Percentiles rank a stretch among this genome's conserved stretches.
Conservation (phyloP, 257 asterid species). For the Ballota nigra region DNA sequence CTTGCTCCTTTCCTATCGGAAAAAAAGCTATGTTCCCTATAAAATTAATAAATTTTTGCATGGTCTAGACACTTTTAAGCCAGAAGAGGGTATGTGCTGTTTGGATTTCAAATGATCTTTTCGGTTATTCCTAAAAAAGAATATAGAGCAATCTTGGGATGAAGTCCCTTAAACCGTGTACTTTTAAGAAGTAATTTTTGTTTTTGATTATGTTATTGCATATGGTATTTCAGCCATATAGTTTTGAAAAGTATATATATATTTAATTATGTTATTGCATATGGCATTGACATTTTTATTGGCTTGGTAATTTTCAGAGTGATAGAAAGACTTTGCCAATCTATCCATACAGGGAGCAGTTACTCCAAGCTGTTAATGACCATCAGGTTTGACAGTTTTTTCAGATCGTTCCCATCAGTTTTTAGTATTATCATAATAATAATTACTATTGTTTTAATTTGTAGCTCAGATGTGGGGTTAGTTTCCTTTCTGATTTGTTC, state of each 20-base stretch:
- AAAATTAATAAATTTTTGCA: not conserved
- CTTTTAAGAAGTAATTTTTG: not conserved
- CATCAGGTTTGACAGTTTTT: conserved; percentile 59
- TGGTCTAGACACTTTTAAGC: not conserved
- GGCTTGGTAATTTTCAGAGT: conserved; percentile 38
- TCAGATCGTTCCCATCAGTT: not conserved
- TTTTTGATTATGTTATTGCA: conserved; percentile 1
- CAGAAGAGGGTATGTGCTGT: not conserved
- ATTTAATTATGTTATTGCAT: not conserved
- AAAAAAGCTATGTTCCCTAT: not conserved
- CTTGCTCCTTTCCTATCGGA: not conserved
- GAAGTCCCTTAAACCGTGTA: not conserved
- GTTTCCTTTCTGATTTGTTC: not conserved
- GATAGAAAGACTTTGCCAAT: conserved; percentile 89
- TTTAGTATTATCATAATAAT: not conserved
- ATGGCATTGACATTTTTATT: conserved; percentile 21
- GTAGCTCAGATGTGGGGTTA: not conserved
- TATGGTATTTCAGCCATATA: conserved; percentile 3
- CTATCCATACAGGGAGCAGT: conserved; percentile 69
- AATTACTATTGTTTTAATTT: not conserved
- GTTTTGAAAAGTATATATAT: not conserved
- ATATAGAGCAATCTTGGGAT: not conserved
- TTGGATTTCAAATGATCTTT: conserved; percentile 6
- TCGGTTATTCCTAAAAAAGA: not conserved
- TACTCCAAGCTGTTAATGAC: conserved; percentile 71